Evolutionary conservation across 129 eudicot species (phyloP).

Genomic region (Artemisia tridentata): DNA sequence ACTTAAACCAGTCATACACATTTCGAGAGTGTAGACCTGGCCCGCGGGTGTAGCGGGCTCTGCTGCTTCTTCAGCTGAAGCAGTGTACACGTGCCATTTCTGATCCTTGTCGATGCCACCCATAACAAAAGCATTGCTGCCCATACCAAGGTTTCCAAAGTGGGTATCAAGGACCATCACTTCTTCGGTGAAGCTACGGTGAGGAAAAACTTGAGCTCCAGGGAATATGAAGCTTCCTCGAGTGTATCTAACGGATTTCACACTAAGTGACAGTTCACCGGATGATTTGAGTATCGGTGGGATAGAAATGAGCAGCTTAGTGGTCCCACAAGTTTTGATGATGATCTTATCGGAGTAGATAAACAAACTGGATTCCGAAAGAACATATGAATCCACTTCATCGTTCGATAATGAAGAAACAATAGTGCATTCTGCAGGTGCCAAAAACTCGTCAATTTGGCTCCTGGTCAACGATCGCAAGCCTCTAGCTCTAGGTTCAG

Average conservation of each 20-base stretch:
- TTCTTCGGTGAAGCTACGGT: conserved; percentile 83
- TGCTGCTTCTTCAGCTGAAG: conserved; percentile 35
- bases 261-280: conserved; percentile 41
- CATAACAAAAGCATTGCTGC: conserved; percentile 62
- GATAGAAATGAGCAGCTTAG: conserved; percentile 83
- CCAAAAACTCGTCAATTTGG: conserved; percentile 66
- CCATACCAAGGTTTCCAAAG: conserved; percentile 50
- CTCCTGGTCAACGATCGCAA: conserved; percentile 61
- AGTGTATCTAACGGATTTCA: conserved; percentile 66
- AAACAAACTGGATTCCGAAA: conserved; percentile 87
- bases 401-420: conserved; percentile 66
- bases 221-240: conserved; percentile 90
- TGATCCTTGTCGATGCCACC: conserved; percentile 50
- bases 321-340: conserved; percentile 90
- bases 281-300: conserved; percentile 68
- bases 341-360: conserved; percentile 72
- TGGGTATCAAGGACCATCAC: conserved; percentile 66
- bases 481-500: conserved; percentile 49
- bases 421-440: conserved; percentile 90
- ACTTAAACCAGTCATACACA: conserved; percentile 87
- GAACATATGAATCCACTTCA: conserved; percentile 71
- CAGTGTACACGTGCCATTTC: conserved; percentile 88
- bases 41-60: neutral
- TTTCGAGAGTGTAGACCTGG: conserved; percentile 62
- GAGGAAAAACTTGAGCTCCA: conserved; percentile 76